These are phyloP conservation scores for Kwoniella europaea DNA, from an alignment of 768 basidiomycete species.

Conservation along the genomic window DNA sequence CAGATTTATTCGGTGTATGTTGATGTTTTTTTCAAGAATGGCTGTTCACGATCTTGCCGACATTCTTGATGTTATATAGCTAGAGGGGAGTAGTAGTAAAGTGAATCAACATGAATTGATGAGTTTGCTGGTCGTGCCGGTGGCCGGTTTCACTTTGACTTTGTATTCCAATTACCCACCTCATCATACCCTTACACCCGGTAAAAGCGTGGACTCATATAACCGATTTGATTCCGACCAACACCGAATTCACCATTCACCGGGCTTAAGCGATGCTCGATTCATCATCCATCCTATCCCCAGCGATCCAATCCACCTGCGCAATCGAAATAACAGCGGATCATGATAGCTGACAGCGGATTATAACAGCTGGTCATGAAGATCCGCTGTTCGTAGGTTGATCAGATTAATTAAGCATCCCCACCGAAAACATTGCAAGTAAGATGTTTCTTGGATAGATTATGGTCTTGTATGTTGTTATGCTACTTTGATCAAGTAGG, in stretches of 20 bases:
- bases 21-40: background rate
- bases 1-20: background rate
- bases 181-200: background rate
- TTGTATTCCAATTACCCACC: background rate
- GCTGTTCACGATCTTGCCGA: too few species aligned
- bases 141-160: background rate
- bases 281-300: background rate
- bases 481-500: too few species aligned
- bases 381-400: too few species aligned
- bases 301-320: background rate
- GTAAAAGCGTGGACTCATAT: background rate
- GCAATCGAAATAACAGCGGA: too few species aligned
- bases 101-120: background rate
- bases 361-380: too few species aligned
- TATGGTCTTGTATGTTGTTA: too few species aligned
- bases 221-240: conserved; percentile 7
- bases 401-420: too few species aligned
- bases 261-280: background rate
- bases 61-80: background rate
- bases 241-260: background rate
- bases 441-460: too few species aligned
- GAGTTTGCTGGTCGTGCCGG: background rate
- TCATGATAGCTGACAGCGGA: too few species aligned
- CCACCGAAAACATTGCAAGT: too few species aligned
- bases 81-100: too few species aligned